phyloP scores from a whole-genome alignment of 2,329 filamentous ascomycete species.

The Cladosporium sp. region DNA sequence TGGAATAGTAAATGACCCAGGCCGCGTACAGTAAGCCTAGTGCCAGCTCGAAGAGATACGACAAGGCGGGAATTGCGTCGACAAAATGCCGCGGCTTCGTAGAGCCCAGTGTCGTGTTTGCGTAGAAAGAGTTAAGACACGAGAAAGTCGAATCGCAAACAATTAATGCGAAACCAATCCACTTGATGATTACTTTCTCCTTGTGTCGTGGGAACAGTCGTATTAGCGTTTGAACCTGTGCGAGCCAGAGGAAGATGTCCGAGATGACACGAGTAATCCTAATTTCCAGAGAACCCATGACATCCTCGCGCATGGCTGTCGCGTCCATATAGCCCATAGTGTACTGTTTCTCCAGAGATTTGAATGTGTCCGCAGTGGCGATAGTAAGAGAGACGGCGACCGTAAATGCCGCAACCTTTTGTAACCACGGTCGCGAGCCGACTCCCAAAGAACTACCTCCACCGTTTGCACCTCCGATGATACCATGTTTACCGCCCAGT shows the following conservation, averaged over 20 bases:
- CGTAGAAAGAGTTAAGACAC: conserved; percentile 81
- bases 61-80: conserved; percentile 86
- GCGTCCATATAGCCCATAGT: conserved; percentile 77
- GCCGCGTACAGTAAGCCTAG: conserved; percentile 86
- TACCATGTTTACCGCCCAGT: conserved; percentile 68
- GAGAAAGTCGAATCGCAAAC: conserved; percentile 87
- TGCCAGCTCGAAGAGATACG: conserved; percentile 85
- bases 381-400: conserved; percentile 85
- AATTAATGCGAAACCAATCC: conserved; percentile 94
- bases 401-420: conserved; percentile 65
- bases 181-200: conserved; percentile 98
- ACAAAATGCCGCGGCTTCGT: conserved; percentile 71
- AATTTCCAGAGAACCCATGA: conserved; percentile 81
- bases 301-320: conserved; percentile 69
- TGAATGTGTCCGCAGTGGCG: conserved; percentile 87
- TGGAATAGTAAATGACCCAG: conserved; percentile 89
- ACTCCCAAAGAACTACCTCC: conserved; percentile 71
- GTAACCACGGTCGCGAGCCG: conserved; percentile 89
- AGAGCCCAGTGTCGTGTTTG: conserved; percentile 50
- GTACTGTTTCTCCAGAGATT: conserved; percentile 81
- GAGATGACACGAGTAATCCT: conserved; percentile 90
- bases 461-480: conserved; percentile 76
- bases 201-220: conserved; percentile 93
- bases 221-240: conserved; percentile 94
- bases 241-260: conserved; percentile 94